Percentiles rank a stretch among this genome's conserved stretches.
phyloP scores from a whole-genome alignment of 1,139 yeast species.

The Pichia sp. region DNA sequence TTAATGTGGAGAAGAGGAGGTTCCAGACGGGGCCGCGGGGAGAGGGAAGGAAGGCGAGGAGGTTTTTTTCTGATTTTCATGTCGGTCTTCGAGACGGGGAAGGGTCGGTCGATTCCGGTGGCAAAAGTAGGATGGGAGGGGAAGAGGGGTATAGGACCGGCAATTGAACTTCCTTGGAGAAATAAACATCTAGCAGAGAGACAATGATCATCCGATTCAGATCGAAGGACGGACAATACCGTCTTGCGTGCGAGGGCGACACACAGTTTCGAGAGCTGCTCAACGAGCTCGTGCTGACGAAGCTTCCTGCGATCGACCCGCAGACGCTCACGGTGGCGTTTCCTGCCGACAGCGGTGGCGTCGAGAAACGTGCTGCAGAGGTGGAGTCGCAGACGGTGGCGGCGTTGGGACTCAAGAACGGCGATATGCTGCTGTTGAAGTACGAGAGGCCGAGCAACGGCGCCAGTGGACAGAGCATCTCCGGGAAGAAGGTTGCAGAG shows the following conservation, averaged over 20 bases:
- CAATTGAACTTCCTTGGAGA: too few species aligned
- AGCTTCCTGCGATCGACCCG: conserved; percentile 35
- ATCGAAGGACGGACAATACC: conserved; percentile 75
- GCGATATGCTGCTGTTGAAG: conserved; percentile 71
- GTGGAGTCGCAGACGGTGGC: conserved; percentile 42
- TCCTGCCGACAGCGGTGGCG: neutral
- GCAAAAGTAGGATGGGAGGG: too few species aligned
- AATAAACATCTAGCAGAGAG: too few species aligned
- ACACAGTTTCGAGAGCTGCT: conserved; percentile 47
- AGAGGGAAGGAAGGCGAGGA: too few species aligned
- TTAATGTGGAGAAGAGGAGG: too few species aligned
- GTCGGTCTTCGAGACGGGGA: too few species aligned
- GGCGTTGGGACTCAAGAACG: conserved; percentile 50
- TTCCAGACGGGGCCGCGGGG: too few species aligned
- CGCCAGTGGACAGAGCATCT: conserved; percentile 16
- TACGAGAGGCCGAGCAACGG: conserved; percentile 35
- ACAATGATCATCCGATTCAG: conserved; percentile 72
- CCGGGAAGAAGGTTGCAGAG: conserved; percentile 16
- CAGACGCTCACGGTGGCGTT: conserved; percentile 30
- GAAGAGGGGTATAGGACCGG: too few species aligned
- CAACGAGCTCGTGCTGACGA: conserved; percentile 33
- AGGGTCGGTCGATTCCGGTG: too few species aligned
- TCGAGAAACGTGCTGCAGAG: conserved; percentile 24
- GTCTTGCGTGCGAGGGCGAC: conserved; percentile 51
- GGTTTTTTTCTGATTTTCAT: too few species aligned